These are phyloP conservation scores for Eutrema heterophyllum DNA, from an alignment of 345 rosid genomes.

Conservation along the genomic window DNA sequence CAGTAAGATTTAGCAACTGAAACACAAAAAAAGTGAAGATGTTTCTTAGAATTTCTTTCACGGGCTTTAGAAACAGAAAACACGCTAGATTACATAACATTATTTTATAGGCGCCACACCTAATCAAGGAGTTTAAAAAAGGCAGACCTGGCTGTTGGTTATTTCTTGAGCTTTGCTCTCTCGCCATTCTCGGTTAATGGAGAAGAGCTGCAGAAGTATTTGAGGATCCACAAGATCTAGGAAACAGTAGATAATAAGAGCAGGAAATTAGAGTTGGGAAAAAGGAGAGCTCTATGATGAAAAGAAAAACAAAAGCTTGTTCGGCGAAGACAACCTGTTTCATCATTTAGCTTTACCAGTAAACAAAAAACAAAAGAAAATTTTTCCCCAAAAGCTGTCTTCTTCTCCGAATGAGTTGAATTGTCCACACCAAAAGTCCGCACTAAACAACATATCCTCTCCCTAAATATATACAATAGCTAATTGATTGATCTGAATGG, in stretches of 20 bases:
- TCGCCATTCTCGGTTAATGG: slow-evolving; percentile 76
- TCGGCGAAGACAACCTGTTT: too few relatives aligned
- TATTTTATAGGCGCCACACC: too few relatives aligned
- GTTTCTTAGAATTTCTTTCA: neutral
- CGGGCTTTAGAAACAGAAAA: too few relatives aligned
- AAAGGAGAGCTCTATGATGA: neutral
- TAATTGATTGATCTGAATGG: too few relatives aligned
- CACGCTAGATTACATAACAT: too few relatives aligned
- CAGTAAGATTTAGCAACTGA: slow-evolving; percentile 47
- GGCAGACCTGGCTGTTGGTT: slow-evolving; percentile 64
- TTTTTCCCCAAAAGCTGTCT: neutral
- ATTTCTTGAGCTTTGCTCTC: slow-evolving; percentile 55
- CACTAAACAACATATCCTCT: too few relatives aligned
- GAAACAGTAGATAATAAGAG: neutral
- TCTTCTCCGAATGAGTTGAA: too few relatives aligned
- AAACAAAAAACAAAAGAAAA: neutral
- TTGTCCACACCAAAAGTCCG: too few relatives aligned
- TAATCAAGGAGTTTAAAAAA: neutral
- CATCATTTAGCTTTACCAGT: too few relatives aligned
- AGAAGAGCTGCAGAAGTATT: slow-evolving; percentile 77
- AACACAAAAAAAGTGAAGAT: neutral
- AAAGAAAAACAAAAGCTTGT: too few relatives aligned
- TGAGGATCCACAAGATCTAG: slow-evolving; percentile 70
- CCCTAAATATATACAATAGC: too few relatives aligned
- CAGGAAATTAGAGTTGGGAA: neutral